Percentiles rank a stretch among this genome's conserved stretches.
These are phyloP conservation scores for Podospora didyma DNA, from an alignment of 495 filamentous ascomycete genomes.

Conservation along the genomic window DNA sequence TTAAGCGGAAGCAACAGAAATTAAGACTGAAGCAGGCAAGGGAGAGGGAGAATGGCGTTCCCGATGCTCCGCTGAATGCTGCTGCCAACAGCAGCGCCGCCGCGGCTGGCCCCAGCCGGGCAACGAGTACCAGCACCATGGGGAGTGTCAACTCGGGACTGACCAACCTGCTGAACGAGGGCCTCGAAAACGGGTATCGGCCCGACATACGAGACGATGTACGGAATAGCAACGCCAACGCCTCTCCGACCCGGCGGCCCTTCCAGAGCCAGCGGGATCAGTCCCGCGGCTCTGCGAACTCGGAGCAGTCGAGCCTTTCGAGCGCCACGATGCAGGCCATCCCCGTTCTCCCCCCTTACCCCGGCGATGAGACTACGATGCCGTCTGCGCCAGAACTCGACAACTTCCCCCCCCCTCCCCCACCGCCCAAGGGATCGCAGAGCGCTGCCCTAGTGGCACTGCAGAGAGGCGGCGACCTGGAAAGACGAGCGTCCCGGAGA, in stretches of 20 bases:
- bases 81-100: conserved; percentile 7
- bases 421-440: conserved; percentile 73
- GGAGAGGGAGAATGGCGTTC: conserved; percentile 53
- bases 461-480: conserved; percentile 87
- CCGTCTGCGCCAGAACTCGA: conserved; percentile 43
- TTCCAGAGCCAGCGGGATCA: conserved; percentile 39
- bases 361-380: conserved; percentile 49
- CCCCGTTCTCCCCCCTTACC: conserved; percentile 61
- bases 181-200: conserved; percentile 42
- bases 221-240: conserved; percentile 19
- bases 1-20: conserved; percentile 94
- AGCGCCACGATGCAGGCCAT: conserved; percentile 65
- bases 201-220: conserved; percentile 24
- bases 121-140: conserved; percentile 64
- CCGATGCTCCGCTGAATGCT: conserved; percentile 5
- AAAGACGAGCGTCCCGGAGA: conserved; percentile 83
- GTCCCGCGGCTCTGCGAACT: conserved; percentile 40
- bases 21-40: conserved; percentile 74
- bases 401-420: conserved; percentile 63
- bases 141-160: conserved; percentile 57
- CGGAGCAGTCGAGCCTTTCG: conserved; percentile 58
- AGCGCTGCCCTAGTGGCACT: conserved; percentile 88
- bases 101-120: conserved; percentile 39
- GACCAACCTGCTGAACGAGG: conserved; percentile 64
- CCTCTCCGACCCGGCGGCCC: conserved; percentile 42